These are phyloP conservation scores for Eustoma russellianum DNA, from an alignment of 257 asterid genomes.

Conservation along the genomic window DNA sequence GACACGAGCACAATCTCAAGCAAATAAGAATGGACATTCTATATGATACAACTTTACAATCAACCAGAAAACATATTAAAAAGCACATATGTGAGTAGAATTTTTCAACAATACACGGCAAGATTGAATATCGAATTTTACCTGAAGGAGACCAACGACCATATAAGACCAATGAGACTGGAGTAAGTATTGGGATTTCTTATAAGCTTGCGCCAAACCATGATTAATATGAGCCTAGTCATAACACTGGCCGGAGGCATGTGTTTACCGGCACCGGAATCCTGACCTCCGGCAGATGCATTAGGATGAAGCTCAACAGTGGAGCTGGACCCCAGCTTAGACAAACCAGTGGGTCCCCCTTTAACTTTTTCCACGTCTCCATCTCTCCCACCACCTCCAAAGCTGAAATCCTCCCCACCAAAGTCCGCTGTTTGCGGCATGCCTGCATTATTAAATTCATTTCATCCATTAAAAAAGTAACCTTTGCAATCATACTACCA, in stretches of 20 bases:
- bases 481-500: neutral
- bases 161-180: conserved; percentile 81
- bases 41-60: too few species aligned
- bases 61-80: too few species aligned
- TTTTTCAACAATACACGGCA: too few species aligned
- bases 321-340: conserved; percentile 51
- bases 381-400: conserved; percentile 53
- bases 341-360: conserved; percentile 38
- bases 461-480: conserved; percentile 1
- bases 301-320: conserved; percentile 43
- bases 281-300: conserved; percentile 22
- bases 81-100: too few species aligned
- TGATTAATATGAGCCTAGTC: conserved; percentile 87
- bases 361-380: conserved; percentile 54
- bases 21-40: too few species aligned
- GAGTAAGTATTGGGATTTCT: conserved; percentile 97
- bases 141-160: conserved; percentile 79
- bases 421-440: conserved; percentile 48
- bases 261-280: conserved; percentile 40
- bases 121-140: too few species aligned
- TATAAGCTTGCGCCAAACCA: conserved; percentile 99
- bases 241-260: conserved; percentile 99
- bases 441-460: conserved; percentile 15
- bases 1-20: too few species aligned
- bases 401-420: conserved; percentile 56